A percentile compares a stretch with the other conserved stretches of the same genome.
These are phyloP conservation scores for Cyclotella cryptica DNA, from an alignment of 108 stramenopile genomes.

Conservation along the genomic window DNA sequence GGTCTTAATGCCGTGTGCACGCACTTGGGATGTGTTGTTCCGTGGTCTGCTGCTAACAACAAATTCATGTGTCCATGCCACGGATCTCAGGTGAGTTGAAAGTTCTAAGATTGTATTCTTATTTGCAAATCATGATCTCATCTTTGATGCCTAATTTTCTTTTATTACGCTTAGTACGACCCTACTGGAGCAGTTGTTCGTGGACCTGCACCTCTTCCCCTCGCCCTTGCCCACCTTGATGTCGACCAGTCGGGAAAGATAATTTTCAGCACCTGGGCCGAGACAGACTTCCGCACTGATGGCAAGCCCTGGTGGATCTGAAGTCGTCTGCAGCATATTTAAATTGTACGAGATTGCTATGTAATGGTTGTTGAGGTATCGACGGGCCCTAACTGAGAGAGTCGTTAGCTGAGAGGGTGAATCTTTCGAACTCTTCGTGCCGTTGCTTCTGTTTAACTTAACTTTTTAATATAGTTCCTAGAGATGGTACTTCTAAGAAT, in stretches of 20 bases:
- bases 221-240: slow-evolving; percentile 94
- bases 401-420: no score
- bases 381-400: background rate
- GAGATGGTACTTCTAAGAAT: no score
- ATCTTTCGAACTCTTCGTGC: background rate
- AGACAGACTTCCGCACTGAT: slow-evolving; percentile 96
- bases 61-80: slow-evolving; percentile 99
- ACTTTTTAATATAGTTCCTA: no score
- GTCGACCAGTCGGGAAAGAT: slow-evolving; percentile 86
- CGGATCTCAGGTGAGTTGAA: slow-evolving; percentile 80
- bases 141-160: background rate
- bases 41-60: slow-evolving; percentile 97
- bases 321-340: slow-evolving; percentile 15
- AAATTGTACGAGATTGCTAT: background rate
- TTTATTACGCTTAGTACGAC: slow-evolving; percentile 76
- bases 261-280: slow-evolving; percentile 92
- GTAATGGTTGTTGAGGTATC: background rate
- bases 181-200: slow-evolving; percentile 93
- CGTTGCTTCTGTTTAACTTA: slow-evolving; percentile 23
- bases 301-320: slow-evolving; percentile 97
- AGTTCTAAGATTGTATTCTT: background rate
- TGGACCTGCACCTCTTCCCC: slow-evolving; percentile 96
- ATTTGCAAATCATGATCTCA: background rate
- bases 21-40: slow-evolving; percentile 98
- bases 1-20: slow-evolving; percentile 97